Base-by-base conservation (phyloP, 1,139 yeast genomes). In the Hyphopichia burtonii region DNA sequence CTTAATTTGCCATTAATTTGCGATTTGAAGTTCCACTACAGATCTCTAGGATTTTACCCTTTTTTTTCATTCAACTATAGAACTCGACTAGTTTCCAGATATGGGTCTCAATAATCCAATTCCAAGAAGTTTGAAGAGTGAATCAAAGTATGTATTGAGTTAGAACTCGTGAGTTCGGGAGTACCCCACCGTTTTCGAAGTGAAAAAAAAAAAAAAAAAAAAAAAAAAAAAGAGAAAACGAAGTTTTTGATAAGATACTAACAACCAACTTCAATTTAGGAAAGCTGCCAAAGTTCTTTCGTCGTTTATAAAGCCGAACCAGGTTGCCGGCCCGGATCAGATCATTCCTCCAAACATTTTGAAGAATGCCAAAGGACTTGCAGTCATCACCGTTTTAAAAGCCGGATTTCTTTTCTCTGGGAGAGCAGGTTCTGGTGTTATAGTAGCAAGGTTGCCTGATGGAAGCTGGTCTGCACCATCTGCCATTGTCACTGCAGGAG, bases 391-490 rank as follows among this genome's bases (percentile, higher is more conserved):
- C 1, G 97, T 93, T 16, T 71, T 93, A 47, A 93, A 94, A 61
- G 99, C 98, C 1, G 99, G 99, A 2, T 93, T 93, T 59, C 72
- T 93, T 48, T 93, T 93, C 60, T 87, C 96, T 3, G 99, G 98
- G 28, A 80, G 99, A 62, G 98, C 97, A 2, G 99, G 99, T 19
- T 88, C 96, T 1, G 99, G 99, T 48, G 89, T 93, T 30, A 86
- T 93, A 49, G 94, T 93, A 23, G 96, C 98, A 6, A 74, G 98
- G 48, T 74, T 93, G 41, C 94, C 94, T 2, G 99, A 93, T 64
- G 98, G 98, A 1, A 66, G 83, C 0, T 93, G 99, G 99, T 89
- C 97, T n/a, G 94, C 98, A 1, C 99, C 99, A 1, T 85, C 96
- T 2, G 99, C 97, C 9, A 86, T 93, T 53, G 84, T 83, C 39